Conservation (phyloP, 2,329 filamentous ascomycete species). For the Purpureocillium lavendulum region DNA sequence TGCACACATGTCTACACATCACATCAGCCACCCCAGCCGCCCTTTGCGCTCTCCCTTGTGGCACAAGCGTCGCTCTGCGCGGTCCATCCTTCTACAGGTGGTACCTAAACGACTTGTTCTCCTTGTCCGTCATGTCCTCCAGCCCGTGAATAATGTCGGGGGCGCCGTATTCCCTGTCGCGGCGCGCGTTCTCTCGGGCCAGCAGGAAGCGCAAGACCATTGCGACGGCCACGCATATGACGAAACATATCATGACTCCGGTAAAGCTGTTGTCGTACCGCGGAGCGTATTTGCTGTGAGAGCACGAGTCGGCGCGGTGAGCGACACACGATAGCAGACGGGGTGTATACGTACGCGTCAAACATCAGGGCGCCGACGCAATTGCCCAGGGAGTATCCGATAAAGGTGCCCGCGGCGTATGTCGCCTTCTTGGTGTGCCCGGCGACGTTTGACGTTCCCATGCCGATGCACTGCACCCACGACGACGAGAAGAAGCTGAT, state of each 20-base stretch:
- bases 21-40: too few relatives aligned
- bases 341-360: conserved; percentile 13
- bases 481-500: conserved; percentile 21
- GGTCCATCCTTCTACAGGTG: conserved; percentile 5
- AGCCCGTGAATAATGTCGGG: conserved; percentile 24
- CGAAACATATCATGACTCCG: conserved; percentile 24
- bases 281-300: conserved; percentile 17
- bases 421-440: conserved; percentile 22
- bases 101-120: conserved; percentile 13
- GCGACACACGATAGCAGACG: background rate
- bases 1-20: too few relatives aligned
- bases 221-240: conserved; percentile 19
- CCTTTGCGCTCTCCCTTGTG: too few relatives aligned
- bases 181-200: conserved; percentile 18
- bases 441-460: conserved; percentile 23
- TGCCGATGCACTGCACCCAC: conserved; percentile 19
- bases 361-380: conserved; percentile 23
- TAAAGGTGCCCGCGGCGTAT: conserved; percentile 13
- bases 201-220: conserved; percentile 17
- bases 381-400: conserved; percentile 24
- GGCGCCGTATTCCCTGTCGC: conserved; percentile 20
- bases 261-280: conserved; percentile 18
- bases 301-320: too few relatives aligned
- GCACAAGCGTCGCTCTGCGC: too few relatives aligned
- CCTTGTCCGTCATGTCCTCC: conserved; percentile 27